Conservation (phyloP, 805 yeast genomes). For the Kodamaea leandrae region DNA sequence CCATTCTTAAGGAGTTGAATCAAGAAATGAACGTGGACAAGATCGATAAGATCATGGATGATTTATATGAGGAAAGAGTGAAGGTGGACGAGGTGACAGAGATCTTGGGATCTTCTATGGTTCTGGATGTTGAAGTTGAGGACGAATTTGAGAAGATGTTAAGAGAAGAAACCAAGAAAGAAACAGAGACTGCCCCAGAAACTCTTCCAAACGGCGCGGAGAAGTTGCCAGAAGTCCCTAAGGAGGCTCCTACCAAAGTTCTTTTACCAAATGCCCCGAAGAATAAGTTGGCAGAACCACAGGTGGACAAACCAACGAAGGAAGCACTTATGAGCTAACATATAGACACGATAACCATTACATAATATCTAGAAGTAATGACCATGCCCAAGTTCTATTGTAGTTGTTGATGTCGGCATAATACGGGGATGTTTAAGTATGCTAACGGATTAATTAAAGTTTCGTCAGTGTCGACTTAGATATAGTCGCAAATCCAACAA, state of each 20-base stretch:
- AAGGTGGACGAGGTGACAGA: constrained; percentile 74
- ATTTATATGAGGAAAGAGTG: constrained; percentile 73
- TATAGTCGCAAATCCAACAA: too few species aligned
- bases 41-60: constrained; percentile 82
- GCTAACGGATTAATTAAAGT: too few species aligned
- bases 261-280: constrained; percentile 19
- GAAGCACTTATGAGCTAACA: constrained; percentile 1
- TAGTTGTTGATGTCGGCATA: too few species aligned
- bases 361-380: too few species aligned
- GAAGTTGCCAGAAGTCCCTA: too few species aligned
- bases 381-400: too few species aligned
- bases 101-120: constrained; percentile 45
- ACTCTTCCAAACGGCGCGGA: too few species aligned
- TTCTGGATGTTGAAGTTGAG: constrained; percentile 63
- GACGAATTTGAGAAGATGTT: constrained; percentile 56
- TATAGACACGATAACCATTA: too few species aligned
- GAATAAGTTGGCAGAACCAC: not conserved
- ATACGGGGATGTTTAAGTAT: too few species aligned
- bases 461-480: too few species aligned
- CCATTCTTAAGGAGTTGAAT: constrained; percentile 71
- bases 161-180: constrained; percentile 31
- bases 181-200: too few species aligned
- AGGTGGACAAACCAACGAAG: not conserved
- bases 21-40: constrained; percentile 72
- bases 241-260: constrained; percentile 11